These are phyloP conservation scores for Lodderomyces pseudojiufengensis DNA, from an alignment of 1,139 yeast species.

Conservation along the genomic window DNA sequence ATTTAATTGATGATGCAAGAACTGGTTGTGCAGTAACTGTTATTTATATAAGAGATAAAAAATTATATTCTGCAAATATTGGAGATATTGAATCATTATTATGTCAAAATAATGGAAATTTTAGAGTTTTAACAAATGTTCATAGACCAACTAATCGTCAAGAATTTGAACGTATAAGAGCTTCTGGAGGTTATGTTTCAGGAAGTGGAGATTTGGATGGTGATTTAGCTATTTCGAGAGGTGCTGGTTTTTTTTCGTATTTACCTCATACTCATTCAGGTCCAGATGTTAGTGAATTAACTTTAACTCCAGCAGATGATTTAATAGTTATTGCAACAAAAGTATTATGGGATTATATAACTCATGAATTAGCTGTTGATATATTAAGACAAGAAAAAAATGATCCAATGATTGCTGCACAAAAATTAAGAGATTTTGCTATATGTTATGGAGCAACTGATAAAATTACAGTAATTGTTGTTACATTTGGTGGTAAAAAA, in stretches of 20 bases:
- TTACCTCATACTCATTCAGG: conserved; percentile 89
- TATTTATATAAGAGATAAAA: conserved; percentile 68
- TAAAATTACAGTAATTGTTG: conserved; percentile 79
- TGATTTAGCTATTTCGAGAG: conserved; percentile 77
- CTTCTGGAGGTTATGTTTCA: conserved; percentile 87
- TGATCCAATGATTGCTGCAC: conserved; percentile 91
- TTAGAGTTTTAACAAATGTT: conserved; percentile 63
- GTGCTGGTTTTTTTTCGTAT: conserved; percentile 84
- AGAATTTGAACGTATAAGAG: conserved; percentile 85
- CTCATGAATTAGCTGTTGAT: conserved; percentile 86
- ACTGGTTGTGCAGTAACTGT: conserved; percentile 90
- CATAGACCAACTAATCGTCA: conserved; percentile 80
- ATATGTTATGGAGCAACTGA: conserved; percentile 86
- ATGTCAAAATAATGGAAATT: conserved; percentile 80
- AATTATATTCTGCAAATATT: conserved; percentile 76
- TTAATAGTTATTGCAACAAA: conserved; percentile 83
- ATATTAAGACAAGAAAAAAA: conserved; percentile 77
- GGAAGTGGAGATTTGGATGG: conserved; percentile 87
- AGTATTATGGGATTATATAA: conserved; percentile 80
- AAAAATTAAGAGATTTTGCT: conserved; percentile 89
- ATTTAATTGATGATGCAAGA: conserved; percentile 57
- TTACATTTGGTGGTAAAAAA: conserved; percentile 56
- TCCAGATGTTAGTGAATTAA: conserved; percentile 67
- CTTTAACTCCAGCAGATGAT: conserved; percentile 70
- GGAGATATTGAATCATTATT: conserved; percentile 88